A percentile compares a stretch with the other conserved stretches of the same genome.
Conservation (phyloP, 768 basidiomycete species). For the Tubosaeta sp. region DNA sequence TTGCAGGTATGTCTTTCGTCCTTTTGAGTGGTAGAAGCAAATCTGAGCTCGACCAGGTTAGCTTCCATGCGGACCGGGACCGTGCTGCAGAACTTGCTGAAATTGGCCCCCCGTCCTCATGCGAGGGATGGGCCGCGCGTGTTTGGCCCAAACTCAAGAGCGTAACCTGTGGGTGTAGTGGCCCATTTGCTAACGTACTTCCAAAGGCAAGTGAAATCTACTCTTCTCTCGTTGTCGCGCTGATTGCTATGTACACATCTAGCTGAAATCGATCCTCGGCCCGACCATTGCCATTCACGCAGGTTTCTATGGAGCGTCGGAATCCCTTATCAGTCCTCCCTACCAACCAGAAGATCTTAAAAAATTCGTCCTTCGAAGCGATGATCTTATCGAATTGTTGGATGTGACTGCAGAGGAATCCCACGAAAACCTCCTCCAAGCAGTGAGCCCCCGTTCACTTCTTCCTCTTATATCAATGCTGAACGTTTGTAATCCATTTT, state of each 20-base stretch:
- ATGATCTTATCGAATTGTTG: neutral
- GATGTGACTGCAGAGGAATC: neutral
- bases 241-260: too few species aligned
- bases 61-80: neutral
- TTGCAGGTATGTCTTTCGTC: conserved; percentile 1
- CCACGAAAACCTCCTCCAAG: conserved; percentile 1
- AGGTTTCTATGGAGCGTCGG: neutral
- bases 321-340: neutral
- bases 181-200: too few species aligned
- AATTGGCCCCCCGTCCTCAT: conserved; percentile 4
- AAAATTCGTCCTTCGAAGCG: neutral
- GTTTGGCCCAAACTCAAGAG: neutral
- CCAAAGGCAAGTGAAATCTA: too few species aligned
- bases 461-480: neutral
- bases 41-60: neutral
- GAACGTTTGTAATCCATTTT: neutral
- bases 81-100: conserved; percentile 4
- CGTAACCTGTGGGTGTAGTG: neutral
- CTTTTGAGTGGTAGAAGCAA: neutral
- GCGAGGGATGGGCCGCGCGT: conserved; percentile 3
- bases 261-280: too few species aligned
- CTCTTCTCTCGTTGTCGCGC: too few species aligned
- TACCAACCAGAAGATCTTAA: neutral
- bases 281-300: too few species aligned
- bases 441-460: neutral